These are phyloP conservation scores for Globisporangium irregulare DNA, from an alignment of 352 stramenopile species.

Conservation along the genomic window DNA sequence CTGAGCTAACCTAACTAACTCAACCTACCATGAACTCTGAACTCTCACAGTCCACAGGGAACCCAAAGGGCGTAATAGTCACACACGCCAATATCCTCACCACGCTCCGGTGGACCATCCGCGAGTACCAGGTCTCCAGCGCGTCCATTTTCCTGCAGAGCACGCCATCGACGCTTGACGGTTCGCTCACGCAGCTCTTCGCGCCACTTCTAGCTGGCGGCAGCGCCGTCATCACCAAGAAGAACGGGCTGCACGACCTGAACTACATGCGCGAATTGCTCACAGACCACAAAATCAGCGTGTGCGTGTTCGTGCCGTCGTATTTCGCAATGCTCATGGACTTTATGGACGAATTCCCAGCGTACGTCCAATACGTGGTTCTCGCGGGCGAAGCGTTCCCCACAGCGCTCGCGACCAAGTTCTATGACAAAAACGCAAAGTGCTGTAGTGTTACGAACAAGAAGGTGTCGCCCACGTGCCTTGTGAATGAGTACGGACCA, in stretches of 20 bases:
- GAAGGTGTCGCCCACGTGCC: neutral
- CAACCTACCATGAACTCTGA: neutral
- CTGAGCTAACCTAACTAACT: neutral
- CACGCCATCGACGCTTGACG: constrained; percentile 54
- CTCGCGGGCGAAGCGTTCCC: constrained; percentile 4
- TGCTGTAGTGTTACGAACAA: neutral
- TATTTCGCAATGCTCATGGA: constrained; percentile 57
- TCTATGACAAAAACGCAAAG: neutral
- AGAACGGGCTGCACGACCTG: constrained; percentile 30
- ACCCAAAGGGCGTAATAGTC: constrained; percentile 68
- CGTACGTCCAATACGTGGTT: neutral
- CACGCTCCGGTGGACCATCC: constrained; percentile 51
- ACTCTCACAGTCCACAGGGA: neutral
- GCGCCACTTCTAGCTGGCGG: constrained; percentile 43
- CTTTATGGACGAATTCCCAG: constrained; percentile 20
- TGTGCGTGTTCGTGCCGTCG: constrained; percentile 56
- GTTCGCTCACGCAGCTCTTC: constrained; percentile 59
- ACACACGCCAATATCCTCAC: constrained; percentile 57
- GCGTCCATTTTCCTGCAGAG: constrained; percentile 65
- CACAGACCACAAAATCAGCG: constrained; percentile 30
- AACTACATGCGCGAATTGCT: constrained; percentile 28
- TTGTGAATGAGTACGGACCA: constrained; percentile 3
- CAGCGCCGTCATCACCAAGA: constrained; percentile 2
- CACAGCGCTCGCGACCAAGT: neutral
- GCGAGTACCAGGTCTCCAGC: constrained; percentile 46